Evolutionary conservation across 1,284 basidiomycete species (phyloP), one percentile per base, ranked within the genome.

Genomic region (Pisolithus thermaeus): DNA sequence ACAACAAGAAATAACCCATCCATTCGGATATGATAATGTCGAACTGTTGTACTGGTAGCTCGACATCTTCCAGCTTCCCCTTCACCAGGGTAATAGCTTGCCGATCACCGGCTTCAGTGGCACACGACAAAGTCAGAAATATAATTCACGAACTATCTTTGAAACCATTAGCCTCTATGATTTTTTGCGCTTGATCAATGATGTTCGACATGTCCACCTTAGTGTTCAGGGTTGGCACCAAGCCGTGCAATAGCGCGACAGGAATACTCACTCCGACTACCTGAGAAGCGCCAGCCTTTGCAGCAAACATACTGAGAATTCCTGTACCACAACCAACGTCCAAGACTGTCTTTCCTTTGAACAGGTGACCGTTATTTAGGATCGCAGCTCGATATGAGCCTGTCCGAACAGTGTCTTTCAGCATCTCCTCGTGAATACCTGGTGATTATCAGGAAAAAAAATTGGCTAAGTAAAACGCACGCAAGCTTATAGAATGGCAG

Each of bases 151-250:
- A 58, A 96, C 92, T 90, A 68, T 97, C 87, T 71, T 84, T 84
- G 78, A 98, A 97, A 47, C 95, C 95, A 63, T 99, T 99, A 16
- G 92, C 90, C 62, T 94, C 87, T 58, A 98, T 84, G 61, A 99
- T 99, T 74, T 94, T 95, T 75, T 88, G 83, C 6, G 97, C 97
- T 77, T 99, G 95, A 75, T 98, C 96, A 67, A 98, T 91, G 73
- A 99, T 99, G 75, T 99, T 98, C 58, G 93, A 97, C 97, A 99
- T 99, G 74, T 99, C 97, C 70, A 99, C 96, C 90, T 92, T 35
- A 43, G 57, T 51, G 50, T 35, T 46, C 45, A 5, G 38, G 32
- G 25, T 39, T 49, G 58, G 52, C 54, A 52, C 55, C 38, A 56
- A 46, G 28, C 54, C 37, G 25, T 36, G 20, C 36, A 40, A 28